Evolutionary conservation across 1,284 basidiomycete species (phyloP).

Genomic region (Ganoderma resinaceum): DNA sequence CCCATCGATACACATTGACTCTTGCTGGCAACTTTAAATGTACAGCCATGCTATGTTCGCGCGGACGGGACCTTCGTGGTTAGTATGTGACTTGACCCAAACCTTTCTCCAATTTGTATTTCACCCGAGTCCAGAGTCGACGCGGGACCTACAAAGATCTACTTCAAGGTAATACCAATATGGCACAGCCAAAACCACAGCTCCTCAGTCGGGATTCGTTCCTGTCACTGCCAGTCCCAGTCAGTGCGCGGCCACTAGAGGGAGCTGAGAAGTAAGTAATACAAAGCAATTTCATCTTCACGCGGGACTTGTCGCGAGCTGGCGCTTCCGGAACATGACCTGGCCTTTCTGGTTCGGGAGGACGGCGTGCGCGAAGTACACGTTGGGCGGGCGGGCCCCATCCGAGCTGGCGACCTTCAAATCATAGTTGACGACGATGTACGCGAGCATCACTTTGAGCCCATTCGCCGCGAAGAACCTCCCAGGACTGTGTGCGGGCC

Average conservation of each 20-base stretch:
- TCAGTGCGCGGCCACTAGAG: too few relatives aligned
- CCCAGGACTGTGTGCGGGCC: background rate
- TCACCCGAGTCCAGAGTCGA: background rate
- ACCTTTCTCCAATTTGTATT: background rate
- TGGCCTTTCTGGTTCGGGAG: conserved; percentile 2
- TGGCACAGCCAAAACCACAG: background rate
- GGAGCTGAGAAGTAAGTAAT: too few relatives aligned
- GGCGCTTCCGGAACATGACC: conserved; percentile 12
- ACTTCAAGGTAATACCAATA: background rate
- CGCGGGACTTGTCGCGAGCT: background rate
- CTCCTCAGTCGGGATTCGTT: background rate
- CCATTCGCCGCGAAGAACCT: background rate
- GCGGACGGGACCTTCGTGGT: background rate
- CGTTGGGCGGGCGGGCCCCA: conserved; percentile 9
- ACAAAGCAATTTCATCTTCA: conserved; percentile 8
- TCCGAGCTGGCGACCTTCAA: conserved; percentile 23
- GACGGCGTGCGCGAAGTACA: conserved; percentile 1
- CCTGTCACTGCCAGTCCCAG: conserved; percentile 12
- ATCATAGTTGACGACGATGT: conserved; percentile 32
- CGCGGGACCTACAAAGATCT: background rate
- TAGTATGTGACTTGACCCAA: background rate
- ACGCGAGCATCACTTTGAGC: conserved; percentile 26
- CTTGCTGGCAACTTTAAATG: too few relatives aligned
- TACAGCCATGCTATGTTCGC: too few relatives aligned
- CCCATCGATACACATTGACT: background rate